These are phyloP conservation scores for Leccinum broughii DNA, from an alignment of 768 basidiomycete species.

Conservation along the genomic window DNA sequence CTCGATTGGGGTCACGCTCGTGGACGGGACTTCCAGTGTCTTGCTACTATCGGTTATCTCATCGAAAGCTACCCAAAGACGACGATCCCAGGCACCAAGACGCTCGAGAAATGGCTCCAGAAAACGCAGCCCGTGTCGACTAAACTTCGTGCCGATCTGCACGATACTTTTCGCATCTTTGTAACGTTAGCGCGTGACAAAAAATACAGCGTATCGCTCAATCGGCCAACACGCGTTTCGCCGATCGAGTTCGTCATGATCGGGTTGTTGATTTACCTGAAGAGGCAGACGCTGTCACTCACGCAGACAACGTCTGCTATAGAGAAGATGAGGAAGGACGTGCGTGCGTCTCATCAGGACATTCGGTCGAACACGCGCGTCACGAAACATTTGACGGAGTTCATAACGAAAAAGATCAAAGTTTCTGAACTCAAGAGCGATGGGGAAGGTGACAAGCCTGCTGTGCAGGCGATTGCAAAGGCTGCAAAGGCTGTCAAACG, in stretches of 20 bases:
- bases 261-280: conserved; percentile 40
- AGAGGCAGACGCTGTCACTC: conserved; percentile 34
- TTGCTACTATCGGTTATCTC: conserved; percentile 38
- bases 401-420: conserved; percentile 34
- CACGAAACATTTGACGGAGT: conserved; percentile 34
- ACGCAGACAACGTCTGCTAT: conserved; percentile 46
- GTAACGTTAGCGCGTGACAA: conserved; percentile 35
- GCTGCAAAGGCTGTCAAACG: conserved; percentile 23
- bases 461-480: conserved; percentile 16
- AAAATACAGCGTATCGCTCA: conserved; percentile 34
- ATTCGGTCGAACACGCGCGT: conserved; percentile 42
- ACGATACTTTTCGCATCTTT: conserved; percentile 38
- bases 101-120: conserved; percentile 41
- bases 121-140: conserved; percentile 26
- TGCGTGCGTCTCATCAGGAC: conserved; percentile 40
- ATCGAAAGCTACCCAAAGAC: conserved; percentile 34
- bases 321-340: conserved; percentile 38
- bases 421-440: conserved; percentile 34
- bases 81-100: conserved; percentile 25
- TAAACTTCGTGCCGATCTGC: conserved; percentile 29
- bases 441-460: conserved; percentile 34
- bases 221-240: conserved; percentile 38
- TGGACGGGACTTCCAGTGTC: conserved; percentile 48
- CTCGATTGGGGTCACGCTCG: conserved; percentile 45
- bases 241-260: conserved; percentile 49